Base-by-base conservation (phyloP, 2,329 filamentous ascomycete genomes). In the Zarea fungicola region DNA sequence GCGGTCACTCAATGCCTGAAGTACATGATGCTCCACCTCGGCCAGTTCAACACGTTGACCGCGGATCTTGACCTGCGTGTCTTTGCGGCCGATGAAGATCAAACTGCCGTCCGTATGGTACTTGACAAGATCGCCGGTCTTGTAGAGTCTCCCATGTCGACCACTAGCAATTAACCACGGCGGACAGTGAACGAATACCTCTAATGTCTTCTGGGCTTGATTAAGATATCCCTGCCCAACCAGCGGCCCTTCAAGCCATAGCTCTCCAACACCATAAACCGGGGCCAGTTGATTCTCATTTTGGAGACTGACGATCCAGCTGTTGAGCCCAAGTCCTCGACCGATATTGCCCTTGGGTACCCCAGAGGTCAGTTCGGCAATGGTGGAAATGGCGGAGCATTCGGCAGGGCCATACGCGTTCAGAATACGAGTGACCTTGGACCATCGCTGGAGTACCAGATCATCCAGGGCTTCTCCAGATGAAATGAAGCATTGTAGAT, bases 11-110 rank as follows among this genome's bases (percentile, higher is more conserved):
- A n/a, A n/a, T n/a, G n/a, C n/a, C n/a, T n/a, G n/a, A n/a, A n/a
- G n/a, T n/a, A 68, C 10, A 60, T 62, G 46, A 39, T 52, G 49
- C 22, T 56, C 53, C 16, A 59, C 53, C 29, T 58, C 57, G 2
- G 45, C 55, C 10, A 59, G 55, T 45, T 59, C 57, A n/a, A 59
- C 32, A 10, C 57, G 40, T 42, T 59, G 56, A 14, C 56, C 57
- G 11, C 49, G 49, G 7, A 59, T 31, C 49, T 59, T 59, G 5
- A 34, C 41, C 28, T 43, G 41, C 11, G 8, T 43, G 29, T 43
- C 41, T 18, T 34, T 43, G 19, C 54, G 55, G 4, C 56, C 54
- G 23, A 54, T n/a, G n/a, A n/a, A n/a, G n/a, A n/a, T n/a, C 31
- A 29, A 56, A 58, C 6, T 44, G 29, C 5, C 56, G 34, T 36